Percentiles rank a stretch among this genome's conserved stretches.
These are phyloP conservation scores for Brassica hybrid DNA, from an alignment of 441 rosid species.

Conservation along the genomic window DNA sequence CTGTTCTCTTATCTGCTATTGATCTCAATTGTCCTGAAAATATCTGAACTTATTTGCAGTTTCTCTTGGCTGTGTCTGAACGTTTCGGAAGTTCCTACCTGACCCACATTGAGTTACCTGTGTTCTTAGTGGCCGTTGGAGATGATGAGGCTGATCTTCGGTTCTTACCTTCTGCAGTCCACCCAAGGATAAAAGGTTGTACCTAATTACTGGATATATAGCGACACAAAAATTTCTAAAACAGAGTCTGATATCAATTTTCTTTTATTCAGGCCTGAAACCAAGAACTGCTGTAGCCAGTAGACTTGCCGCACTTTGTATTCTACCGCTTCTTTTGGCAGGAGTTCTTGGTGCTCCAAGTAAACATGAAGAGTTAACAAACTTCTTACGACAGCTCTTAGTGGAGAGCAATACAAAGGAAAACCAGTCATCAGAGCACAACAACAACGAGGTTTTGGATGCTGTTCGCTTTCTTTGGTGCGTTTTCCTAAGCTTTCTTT, in stretches of 20 bases:
- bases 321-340: constrained; percentile 88
- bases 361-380: constrained; percentile 69
- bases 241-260: constrained; percentile 34
- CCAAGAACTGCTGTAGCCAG: constrained; percentile 82
- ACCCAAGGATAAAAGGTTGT: constrained; percentile 81
- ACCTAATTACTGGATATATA: constrained; percentile 19
- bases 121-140: constrained; percentile 89
- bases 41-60: constrained; percentile 56
- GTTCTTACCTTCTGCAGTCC: constrained; percentile 62
- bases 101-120: constrained; percentile 84
- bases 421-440: constrained; percentile 57
- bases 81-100: constrained; percentile 80
- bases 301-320: constrained; percentile 79
- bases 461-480: constrained; percentile 98
- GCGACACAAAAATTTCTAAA: constrained; percentile 14
- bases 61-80: constrained; percentile 77
- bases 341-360: constrained; percentile 93
- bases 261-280: constrained; percentile 68
- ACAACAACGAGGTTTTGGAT: constrained; percentile 62
- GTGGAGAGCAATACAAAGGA: constrained; percentile 62
- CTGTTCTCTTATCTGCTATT: constrained; percentile 26
- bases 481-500: constrained; percentile 42
- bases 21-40: background rate
- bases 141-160: constrained; percentile 81
- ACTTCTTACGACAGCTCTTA: constrained; percentile 80